These are phyloP conservation scores for Leptodontidium sp. DNA, from an alignment of 2,329 filamentous ascomycete genomes.

Conservation along the genomic window DNA sequence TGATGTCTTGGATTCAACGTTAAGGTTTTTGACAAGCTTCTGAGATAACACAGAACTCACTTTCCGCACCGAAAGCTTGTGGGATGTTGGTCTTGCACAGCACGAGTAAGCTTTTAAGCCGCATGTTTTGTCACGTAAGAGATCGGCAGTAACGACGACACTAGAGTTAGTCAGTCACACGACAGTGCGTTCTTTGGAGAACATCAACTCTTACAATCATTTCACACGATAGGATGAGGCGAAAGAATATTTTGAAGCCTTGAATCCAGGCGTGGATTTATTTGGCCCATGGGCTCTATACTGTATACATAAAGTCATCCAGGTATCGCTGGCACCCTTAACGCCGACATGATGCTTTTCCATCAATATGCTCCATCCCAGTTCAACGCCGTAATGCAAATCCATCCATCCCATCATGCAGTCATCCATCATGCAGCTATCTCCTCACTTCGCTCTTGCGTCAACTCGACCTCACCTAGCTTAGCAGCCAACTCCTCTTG, in stretches of 20 bases:
- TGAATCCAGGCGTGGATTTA: not conserved
- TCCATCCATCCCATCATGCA: conserved; percentile 13
- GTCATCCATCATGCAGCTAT: conserved; percentile 18
- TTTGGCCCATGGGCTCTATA: not conserved
- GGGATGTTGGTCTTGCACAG: no score
- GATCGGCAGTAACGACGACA: not conserved
- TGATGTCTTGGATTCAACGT: not conserved
- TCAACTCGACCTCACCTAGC: conserved; percentile 40
- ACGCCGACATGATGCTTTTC: conserved; percentile 12
- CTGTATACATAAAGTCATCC: not conserved
- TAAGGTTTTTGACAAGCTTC: not conserved
- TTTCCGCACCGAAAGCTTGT: not conserved
- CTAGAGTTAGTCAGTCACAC: not conserved
- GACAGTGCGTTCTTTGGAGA: not conserved
- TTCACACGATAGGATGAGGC: not conserved
- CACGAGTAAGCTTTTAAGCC: conserved; percentile 15
- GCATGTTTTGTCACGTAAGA: conserved; percentile 1
- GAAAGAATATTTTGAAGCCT: not conserved
- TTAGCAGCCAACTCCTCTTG: conserved; percentile 42
- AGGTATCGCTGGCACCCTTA: conserved; percentile 17
- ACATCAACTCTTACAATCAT: not conserved
- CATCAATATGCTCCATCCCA: conserved; percentile 10
- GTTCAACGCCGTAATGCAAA: conserved; percentile 18
- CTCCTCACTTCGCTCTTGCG: conserved; percentile 30
- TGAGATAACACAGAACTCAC: not conserved